Evolutionary conservation across 2,329 filamentous ascomycete species (phyloP), one percentile per base, ranked within the genome.

Genomic region (Thyridium curvatum): DNA sequence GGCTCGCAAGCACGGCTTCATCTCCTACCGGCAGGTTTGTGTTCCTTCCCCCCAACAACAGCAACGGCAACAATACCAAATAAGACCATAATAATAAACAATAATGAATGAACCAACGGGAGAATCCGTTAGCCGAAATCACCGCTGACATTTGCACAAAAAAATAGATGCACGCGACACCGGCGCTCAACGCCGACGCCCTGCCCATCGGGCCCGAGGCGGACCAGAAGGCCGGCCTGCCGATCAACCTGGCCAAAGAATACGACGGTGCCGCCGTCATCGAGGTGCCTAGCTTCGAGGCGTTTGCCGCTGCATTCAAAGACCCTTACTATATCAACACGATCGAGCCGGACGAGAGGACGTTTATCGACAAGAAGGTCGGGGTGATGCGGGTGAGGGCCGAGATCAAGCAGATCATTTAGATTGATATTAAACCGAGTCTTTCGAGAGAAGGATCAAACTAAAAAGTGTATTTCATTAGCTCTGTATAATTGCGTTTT

Each of bases 211-310:
- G 45, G 9, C 46, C 45, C 15, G 43, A 54, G 34, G 35, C 41
- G 8, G 9, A 35, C 4, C n/a, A n/a, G n/a, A 34, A 41, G 18
- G 34, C 33, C 4, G 41, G 38, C 5, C 43, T 54, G 8, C 45
- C 45, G 21, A 10, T 26, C 21, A 26, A 26, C 21, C 21, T 26
- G 21, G 21, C 21, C 21, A 10, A 26, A 12, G 46, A 49, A 7
- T 59, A 53, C 40, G 55, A 59, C 33, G 57, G 55, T 12, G 54
- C 55, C 13, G 55, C 55, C 12, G 41, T 58, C 14, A 55, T 61
- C 34, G 50, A 56, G 35, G 44, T 57, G 6, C 49, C 45, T 7
- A 50, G 44, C 28, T 46, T 58, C 12, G 46, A 54, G 30, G 36
- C 46, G 17, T 55, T 58, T 30, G 44, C 39, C 8, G 41, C 48